Evolutionary conservation across 179 eudicot genomes (phyloP), one percentile per base, ranked within the genome.

Genomic region (Monotropa hypopitys): DNA sequence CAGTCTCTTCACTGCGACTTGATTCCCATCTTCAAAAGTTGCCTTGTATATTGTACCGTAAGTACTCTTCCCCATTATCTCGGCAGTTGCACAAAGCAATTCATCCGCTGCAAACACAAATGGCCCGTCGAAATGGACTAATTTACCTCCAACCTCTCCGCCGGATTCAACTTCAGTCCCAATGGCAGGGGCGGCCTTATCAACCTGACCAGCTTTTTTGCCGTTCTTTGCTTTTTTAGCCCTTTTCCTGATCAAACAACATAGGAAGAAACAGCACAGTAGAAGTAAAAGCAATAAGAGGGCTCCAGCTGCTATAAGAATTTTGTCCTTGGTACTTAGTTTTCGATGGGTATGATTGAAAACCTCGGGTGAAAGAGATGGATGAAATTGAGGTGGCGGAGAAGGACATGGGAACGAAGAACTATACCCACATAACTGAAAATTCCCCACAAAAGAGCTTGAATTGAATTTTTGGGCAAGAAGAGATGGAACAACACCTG

Each of bases 1-100:
- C 62, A 94, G 82, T 85, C 98, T 89, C 84, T 92, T 94, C 43
- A 94, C 98, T 0, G 97, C 94, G 2, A 94, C 97, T 74, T 87
- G 88, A 73, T 86, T 88, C 3, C 93, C 90, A 75, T 94, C 97
- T 75, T 94, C 98, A 67, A 94, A 83, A 3, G 94, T 87, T 7
- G 97, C 98, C 87, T 90, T 94, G 77, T 94, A 94, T 8, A 89
- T 89, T 0, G 97, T 94, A 20, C 98, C 98, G n/a, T 84, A 92
- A 0, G 88, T 85, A 62, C 91, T 90, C 87, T 94, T 94, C 32
- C 97, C 98, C 96, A 94, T 89, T 45, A 92, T 88, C 78, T 92
- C 97, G 0, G 98, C 97, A 0, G 97, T 89, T 16, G 98, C 98
- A 66, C 97, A 89, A 51, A 92, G 57, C 78, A 92, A 85, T 78